These are phyloP conservation scores for Micractinium conductrix DNA, from an alignment of 139 green algal species.

Conservation along the genomic window DNA sequence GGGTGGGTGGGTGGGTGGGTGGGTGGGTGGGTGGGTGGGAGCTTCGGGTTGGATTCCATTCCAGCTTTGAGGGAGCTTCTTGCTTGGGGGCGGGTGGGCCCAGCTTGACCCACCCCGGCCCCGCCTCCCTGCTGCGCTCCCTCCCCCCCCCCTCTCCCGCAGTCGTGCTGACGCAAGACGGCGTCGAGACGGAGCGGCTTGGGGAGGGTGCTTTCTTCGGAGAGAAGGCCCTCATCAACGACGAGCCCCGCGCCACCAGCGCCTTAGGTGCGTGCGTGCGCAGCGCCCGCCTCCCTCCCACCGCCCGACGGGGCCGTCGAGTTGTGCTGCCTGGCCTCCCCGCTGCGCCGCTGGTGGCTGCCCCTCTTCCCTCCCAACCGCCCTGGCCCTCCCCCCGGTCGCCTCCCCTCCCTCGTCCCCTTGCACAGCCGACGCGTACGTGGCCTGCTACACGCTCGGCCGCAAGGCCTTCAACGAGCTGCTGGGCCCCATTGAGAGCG, in stretches of 20 bases:
- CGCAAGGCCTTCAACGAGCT: constrained; percentile 78
- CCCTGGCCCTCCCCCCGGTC: background rate
- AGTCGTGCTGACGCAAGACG: constrained; percentile 22
- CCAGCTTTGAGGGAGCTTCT: no score
- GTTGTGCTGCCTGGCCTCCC: background rate
- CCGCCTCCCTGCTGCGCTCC: no score
- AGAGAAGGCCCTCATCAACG: constrained; percentile 76
- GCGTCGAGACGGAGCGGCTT: constrained; percentile 41
- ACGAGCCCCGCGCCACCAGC: constrained; percentile 36
- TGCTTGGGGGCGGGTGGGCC: no score
- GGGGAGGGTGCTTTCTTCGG: constrained; percentile 77
- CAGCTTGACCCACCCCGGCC: no score
- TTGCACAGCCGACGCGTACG: constrained; percentile 52
- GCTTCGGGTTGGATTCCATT: no score
- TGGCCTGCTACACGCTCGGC: constrained; percentile 76
- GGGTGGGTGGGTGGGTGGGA: background rate
- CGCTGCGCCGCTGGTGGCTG: constrained; percentile 4
- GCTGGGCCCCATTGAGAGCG: constrained; percentile 82
- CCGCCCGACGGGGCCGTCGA: background rate
- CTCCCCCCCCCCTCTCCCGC: background rate
- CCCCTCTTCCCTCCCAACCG: background rate
- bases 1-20: background rate
- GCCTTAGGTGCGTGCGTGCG: background rate
- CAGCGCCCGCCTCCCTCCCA: background rate
- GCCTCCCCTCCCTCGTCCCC: background rate